These are phyloP conservation scores for Hyaloperonospora brassicae DNA, from an alignment of 352 stramenopile genomes.

Conservation along the genomic window DNA sequence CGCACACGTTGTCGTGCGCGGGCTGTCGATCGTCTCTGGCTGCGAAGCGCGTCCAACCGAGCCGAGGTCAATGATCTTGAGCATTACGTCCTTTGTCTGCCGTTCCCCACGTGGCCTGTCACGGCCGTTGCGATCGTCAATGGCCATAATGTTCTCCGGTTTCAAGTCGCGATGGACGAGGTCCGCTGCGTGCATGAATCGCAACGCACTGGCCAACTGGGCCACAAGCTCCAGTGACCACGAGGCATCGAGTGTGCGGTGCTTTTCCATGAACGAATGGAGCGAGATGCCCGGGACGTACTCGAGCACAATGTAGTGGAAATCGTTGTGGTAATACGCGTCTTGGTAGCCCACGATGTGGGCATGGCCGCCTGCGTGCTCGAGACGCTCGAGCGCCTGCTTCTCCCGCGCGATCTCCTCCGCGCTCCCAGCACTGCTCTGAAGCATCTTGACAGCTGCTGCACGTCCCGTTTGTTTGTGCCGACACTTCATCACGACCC, in stretches of 20 bases:
- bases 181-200: conserved; percentile 54
- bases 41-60: conserved; percentile 38
- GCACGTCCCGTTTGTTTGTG: conserved; percentile 50
- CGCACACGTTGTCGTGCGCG: conserved; percentile 12
- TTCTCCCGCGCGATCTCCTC: conserved; percentile 62
- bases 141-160: conserved; percentile 78
- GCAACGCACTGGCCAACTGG: conserved; percentile 58
- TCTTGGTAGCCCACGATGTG: conserved; percentile 58
- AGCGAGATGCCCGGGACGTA: conserved; percentile 63
- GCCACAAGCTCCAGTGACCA: conserved; percentile 44
- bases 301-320: conserved; percentile 80
- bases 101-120: neutral
- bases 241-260: conserved; percentile 32
- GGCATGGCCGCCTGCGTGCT: conserved; percentile 49
- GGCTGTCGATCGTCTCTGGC: conserved; percentile 13
- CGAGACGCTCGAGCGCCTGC: conserved; percentile 39
- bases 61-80: conserved; percentile 88
- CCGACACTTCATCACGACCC: conserved; percentile 80
- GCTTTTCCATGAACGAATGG: conserved; percentile 56
- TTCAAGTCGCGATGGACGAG: conserved; percentile 86
- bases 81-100: conserved; percentile 26
- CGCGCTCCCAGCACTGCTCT: conserved; percentile 41
- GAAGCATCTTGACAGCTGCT: conserved; percentile 73
- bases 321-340: conserved; percentile 65
- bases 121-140: conserved; percentile 19